phyloP scores from a whole-genome alignment of 345 rosid genomes.

The Gossypium arboreum region DNA sequence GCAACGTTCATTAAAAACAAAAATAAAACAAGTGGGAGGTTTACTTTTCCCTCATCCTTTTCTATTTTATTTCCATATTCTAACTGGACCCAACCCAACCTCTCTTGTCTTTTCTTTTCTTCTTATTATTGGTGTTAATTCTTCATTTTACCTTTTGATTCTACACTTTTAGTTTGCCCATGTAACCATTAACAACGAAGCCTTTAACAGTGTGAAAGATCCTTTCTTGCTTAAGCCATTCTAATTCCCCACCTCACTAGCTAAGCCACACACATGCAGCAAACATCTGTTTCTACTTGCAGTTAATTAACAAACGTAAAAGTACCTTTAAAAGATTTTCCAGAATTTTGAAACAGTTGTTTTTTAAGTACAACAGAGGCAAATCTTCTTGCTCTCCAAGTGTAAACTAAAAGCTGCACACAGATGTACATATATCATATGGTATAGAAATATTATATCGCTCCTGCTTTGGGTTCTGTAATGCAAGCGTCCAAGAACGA shows the following conservation, averaged over 20 bases:
- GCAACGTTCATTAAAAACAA: background rate
- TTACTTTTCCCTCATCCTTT: slow-evolving; percentile 10
- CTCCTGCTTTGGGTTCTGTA: slow-evolving; percentile 1
- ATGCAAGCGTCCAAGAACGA: slow-evolving; percentile 7
- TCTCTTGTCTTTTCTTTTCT: background rate
- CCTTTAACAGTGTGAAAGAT: background rate
- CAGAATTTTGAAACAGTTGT: background rate
- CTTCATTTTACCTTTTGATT: background rate
- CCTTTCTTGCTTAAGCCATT: background rate
- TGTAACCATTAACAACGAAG: background rate
- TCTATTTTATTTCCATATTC: background rate
- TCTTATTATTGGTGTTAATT: background rate
- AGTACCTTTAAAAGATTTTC: background rate
- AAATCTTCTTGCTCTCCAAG: slow-evolving; percentile 7
- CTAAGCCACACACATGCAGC: no score
- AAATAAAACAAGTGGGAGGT: background rate
- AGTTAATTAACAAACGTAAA: slow-evolving; percentile 1
- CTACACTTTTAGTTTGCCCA: background rate
- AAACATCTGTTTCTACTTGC: background rate
- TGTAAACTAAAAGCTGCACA: slow-evolving; percentile 31
- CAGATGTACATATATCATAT: background rate
- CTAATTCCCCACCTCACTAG: no score
- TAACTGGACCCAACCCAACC: slow-evolving; percentile 17
- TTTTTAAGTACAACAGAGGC: slow-evolving; percentile 4
- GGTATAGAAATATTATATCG: background rate